Base-by-base conservation (phyloP, 116 monocot species). In the Iris pallida region DNA sequence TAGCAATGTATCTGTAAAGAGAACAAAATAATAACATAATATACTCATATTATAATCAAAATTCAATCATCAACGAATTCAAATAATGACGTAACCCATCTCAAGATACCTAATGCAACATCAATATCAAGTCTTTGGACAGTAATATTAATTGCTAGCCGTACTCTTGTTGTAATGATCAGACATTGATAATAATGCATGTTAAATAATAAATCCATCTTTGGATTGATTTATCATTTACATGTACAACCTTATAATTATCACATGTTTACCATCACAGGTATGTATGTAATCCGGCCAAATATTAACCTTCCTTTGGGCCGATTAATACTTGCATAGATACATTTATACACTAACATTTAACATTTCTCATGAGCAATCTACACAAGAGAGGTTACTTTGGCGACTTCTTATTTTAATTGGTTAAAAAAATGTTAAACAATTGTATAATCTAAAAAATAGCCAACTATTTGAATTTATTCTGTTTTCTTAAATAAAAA, bases 101-200 rank as follows among this genome's bases (percentile, higher is more conserved):
- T 64, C 64, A 64, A 64, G 64, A 64, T 64, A 64, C 46, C 64
- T 47, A 47, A 8, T 47, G 16, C 64, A 64, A 14, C 46, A 46
- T 64, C 46, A 64, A 47, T 46, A 46, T 47, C 45, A 64, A 64
- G 40, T 61, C 61, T 61, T 61, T 61, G 61, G 61, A 61, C 61
- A 61, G 10, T 61, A 61, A 61, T 12, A 61, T 42, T 61, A 61
- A 61, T 0, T 61, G 61, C 14, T 10, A 42, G 14, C 42, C 11
- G 42, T 42, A 61, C 4, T 57, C 18, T 57, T 57, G 57, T 16
- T 18, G 9, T 19, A 57, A 57, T 57, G 10, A 57, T 57, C 61
- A 61, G 42, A 61, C 42, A 61, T 42, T 42, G 42, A 30, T 3
- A 61, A 61, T 61, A 61, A 42, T 43, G 3, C 8, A 42, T 61